These are phyloP conservation scores for Tubosaeta sp. DNA, from an alignment of 768 basidiomycete genomes.

Conservation along the genomic window DNA sequence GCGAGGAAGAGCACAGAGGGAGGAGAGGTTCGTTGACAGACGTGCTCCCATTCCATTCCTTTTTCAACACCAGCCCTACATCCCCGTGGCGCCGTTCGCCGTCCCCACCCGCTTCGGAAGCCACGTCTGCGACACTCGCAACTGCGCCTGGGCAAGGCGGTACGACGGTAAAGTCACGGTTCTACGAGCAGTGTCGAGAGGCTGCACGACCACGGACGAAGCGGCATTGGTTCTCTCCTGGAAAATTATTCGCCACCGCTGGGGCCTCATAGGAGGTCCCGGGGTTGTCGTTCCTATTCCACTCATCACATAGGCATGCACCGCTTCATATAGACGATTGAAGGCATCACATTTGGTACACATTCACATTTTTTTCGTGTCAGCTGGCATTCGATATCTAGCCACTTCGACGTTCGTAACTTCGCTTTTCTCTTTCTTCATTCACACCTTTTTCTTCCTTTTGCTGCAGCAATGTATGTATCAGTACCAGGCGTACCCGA, in stretches of 20 bases:
- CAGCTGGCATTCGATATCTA: constrained; percentile 20
- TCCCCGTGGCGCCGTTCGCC: constrained; percentile 34
- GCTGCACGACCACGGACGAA: constrained; percentile 36
- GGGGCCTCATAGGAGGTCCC: constrained; percentile 30
- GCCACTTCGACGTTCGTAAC: constrained; percentile 26
- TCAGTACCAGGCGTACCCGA: constrained; percentile 32
- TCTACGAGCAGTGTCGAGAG: constrained; percentile 32
- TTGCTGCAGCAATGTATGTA: constrained; percentile 27
- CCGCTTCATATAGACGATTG: constrained; percentile 16
- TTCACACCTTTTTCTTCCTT: constrained; percentile 2
- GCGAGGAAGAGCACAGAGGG: constrained; percentile 25
- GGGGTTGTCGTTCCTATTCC: constrained; percentile 6
- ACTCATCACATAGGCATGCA: background rate
- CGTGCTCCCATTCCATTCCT: constrained; percentile 46
- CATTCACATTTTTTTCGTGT: constrained; percentile 9
- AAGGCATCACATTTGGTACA: constrained; percentile 10
- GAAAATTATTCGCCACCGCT: constrained; percentile 45
- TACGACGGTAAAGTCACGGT: constrained; percentile 19
- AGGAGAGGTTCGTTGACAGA: constrained; percentile 31
- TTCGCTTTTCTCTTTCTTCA: constrained; percentile 6
- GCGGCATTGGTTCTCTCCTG: constrained; percentile 53
- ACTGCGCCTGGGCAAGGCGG: constrained; percentile 21
- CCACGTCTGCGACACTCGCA: constrained; percentile 26
- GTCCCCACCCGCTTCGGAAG: constrained; percentile 38
- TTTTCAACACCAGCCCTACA: constrained; percentile 30